These are phyloP conservation scores for Williopsis jadinii DNA, from an alignment of 1,139 yeast species.

Conservation along the genomic window DNA sequence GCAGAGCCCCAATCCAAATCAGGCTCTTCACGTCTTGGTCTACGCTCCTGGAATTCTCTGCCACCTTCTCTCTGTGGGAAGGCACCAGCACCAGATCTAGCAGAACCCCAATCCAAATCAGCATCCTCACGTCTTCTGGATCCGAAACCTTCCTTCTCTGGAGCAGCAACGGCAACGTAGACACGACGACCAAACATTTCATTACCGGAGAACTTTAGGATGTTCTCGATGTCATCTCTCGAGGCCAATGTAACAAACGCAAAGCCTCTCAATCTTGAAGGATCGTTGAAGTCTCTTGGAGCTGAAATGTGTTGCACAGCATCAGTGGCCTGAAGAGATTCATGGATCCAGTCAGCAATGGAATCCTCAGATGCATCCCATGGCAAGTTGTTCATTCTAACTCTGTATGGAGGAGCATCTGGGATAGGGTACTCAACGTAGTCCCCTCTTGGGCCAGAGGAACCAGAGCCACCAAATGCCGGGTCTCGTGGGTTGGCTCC, in stretches of 20 bases:
- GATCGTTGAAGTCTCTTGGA: constrained; percentile 59
- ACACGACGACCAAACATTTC: constrained; percentile 71
- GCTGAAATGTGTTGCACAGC: constrained; percentile 49
- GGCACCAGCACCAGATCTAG: constrained; percentile 23
- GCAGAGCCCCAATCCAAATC: constrained; percentile 42
- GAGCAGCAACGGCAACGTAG: constrained; percentile 87
- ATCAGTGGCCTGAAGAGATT: constrained; percentile 48
- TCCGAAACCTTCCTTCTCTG: constrained; percentile 45
- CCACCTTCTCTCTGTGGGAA: constrained; percentile 28
- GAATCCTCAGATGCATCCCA: constrained; percentile 71
- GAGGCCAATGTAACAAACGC: constrained; percentile 79
- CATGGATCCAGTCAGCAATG: constrained; percentile 61
- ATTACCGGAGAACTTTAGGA: constrained; percentile 56
- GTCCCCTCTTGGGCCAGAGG: constrained; percentile 36
- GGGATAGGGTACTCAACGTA: constrained; percentile 70
- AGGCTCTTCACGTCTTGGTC: constrained; percentile 33
- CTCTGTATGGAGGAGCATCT: constrained; percentile 85
- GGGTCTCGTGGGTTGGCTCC: constrained; percentile 30
- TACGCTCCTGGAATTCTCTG: constrained; percentile 21
- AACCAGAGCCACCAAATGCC: constrained; percentile 27
- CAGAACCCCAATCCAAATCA: constrained; percentile 39
- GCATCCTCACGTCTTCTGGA: constrained; percentile 28
- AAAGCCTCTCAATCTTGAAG: constrained; percentile 69
- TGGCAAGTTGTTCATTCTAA: constrained; percentile 80
- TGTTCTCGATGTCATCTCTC: constrained; percentile 61